These are phyloP conservation scores for Musa balbisiana DNA, from an alignment of 202 grass and related monocot species.

Conservation along the genomic window DNA sequence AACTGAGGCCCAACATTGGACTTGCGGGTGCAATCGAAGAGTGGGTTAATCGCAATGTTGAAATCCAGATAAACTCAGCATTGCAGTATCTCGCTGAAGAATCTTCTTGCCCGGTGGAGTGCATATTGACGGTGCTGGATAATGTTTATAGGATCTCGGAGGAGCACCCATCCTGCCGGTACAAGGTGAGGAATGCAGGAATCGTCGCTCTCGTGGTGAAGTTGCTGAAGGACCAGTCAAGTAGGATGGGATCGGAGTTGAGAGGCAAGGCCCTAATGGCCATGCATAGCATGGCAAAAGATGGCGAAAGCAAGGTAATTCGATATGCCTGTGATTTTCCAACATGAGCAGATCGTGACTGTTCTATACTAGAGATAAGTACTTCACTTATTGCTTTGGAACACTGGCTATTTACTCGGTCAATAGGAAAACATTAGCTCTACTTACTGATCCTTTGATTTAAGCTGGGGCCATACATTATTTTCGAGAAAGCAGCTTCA, in stretches of 20 bases:
- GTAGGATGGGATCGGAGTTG: constrained; percentile 4
- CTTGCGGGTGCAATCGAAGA: constrained; percentile 13
- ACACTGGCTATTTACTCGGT: no score
- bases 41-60: constrained; percentile 20
- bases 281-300: constrained; percentile 14
- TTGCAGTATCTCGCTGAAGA: constrained; percentile 6
- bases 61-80: constrained; percentile 13
- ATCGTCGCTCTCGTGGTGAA: constrained; percentile 5
- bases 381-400: no score
- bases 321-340: not conserved
- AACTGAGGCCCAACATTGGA: constrained; percentile 20
- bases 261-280: constrained; percentile 18
- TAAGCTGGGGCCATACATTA: no score
- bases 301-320: constrained; percentile 17
- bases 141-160: constrained; percentile 13
- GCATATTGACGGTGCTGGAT: constrained; percentile 5
- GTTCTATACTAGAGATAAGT: no score
- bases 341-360: no score
- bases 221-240: constrained; percentile 1
- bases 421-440: no score
- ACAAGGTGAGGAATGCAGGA: constrained; percentile 17
- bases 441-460: no score
- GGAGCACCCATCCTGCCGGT: constrained; percentile 9
- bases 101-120: constrained; percentile 2
- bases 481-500: no score